Conservation (phyloP, 2,329 filamentous ascomycete genomes). For the Phyllachora maydis region DNA sequence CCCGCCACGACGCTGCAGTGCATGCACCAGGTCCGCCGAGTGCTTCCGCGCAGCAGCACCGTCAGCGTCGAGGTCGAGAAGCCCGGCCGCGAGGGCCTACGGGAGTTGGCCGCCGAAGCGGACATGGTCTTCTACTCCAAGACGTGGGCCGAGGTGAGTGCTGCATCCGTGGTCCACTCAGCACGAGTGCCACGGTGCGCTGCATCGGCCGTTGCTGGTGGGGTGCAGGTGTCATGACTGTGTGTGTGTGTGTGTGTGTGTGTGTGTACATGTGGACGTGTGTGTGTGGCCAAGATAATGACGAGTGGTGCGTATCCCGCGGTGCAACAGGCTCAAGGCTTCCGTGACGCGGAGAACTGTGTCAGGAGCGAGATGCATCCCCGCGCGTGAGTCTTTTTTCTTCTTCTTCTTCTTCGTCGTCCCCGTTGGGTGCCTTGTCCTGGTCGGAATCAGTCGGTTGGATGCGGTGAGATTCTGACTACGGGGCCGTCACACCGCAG, state of each 20-base stretch:
- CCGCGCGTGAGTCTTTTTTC: conserved; percentile 26
- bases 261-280: no score
- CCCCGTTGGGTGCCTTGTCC: background rate
- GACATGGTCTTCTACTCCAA: conserved; percentile 58
- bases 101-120: conserved; percentile 35
- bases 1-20: conserved; percentile 38
- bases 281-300: no score
- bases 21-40: conserved; percentile 30
- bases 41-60: conserved; percentile 18
- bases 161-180: no score
- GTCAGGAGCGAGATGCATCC: conserved; percentile 20
- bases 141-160: conserved; percentile 45
- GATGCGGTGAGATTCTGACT: conserved; percentile 4
- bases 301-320: no score
- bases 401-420: background rate
- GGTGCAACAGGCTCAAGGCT: no score
- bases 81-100: conserved; percentile 36
- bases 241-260: no score
- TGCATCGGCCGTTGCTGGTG: no score
- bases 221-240: no score
- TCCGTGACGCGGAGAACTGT: conserved; percentile 25
- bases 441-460: conserved; percentile 1
- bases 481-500: no score
- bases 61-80: conserved; percentile 59
- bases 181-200: no score